These are phyloP conservation scores for Microbotryum intermedium DNA, from an alignment of 1,284 basidiomycete genomes.

Conservation along the genomic window DNA sequence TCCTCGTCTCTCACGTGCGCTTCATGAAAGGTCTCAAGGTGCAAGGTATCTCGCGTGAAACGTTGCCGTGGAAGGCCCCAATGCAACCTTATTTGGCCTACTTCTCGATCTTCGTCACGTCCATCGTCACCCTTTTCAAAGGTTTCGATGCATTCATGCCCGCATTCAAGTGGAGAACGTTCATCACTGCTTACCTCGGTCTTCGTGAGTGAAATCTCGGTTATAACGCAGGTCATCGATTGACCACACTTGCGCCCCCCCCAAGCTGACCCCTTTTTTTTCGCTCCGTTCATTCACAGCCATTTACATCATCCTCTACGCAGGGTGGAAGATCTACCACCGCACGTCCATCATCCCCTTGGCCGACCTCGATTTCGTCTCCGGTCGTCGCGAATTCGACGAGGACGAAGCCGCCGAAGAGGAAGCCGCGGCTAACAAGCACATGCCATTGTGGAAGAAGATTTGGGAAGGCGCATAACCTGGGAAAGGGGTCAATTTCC, in stretches of 20 bases:
- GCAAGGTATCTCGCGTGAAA: slow-evolving; percentile 56
- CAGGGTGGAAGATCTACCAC: slow-evolving; percentile 25
- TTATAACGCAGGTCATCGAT: too few relatives aligned
- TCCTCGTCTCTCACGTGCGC: slow-evolving; percentile 56
- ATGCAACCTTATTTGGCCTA: slow-evolving; percentile 50
- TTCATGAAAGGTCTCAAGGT: slow-evolving; percentile 62
- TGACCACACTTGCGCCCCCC: neutral
- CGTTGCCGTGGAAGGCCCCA: slow-evolving; percentile 58
- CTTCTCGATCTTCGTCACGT: slow-evolving; percentile 52
- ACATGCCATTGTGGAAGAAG: slow-evolving; percentile 36
- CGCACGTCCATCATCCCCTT: slow-evolving; percentile 49
- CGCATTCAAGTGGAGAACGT: slow-evolving; percentile 50
- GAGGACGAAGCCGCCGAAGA: slow-evolving; percentile 50
- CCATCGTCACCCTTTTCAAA: slow-evolving; percentile 57
- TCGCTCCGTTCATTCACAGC: slow-evolving; percentile 45
- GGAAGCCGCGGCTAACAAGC: slow-evolving; percentile 31
- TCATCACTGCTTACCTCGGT: slow-evolving; percentile 49
- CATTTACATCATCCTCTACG: slow-evolving; percentile 58
- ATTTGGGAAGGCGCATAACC: slow-evolving; percentile 20
- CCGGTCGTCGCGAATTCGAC: slow-evolving; percentile 56
- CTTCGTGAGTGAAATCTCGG: too few relatives aligned
- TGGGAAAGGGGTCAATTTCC: too few relatives aligned
- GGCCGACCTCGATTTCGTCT: slow-evolving; percentile 54
- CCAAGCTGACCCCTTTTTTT: neutral
- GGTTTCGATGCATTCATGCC: slow-evolving; percentile 53